phyloP scores from a whole-genome alignment of 495 filamentous ascomycete species.

The Pyrenula aspistea region DNA sequence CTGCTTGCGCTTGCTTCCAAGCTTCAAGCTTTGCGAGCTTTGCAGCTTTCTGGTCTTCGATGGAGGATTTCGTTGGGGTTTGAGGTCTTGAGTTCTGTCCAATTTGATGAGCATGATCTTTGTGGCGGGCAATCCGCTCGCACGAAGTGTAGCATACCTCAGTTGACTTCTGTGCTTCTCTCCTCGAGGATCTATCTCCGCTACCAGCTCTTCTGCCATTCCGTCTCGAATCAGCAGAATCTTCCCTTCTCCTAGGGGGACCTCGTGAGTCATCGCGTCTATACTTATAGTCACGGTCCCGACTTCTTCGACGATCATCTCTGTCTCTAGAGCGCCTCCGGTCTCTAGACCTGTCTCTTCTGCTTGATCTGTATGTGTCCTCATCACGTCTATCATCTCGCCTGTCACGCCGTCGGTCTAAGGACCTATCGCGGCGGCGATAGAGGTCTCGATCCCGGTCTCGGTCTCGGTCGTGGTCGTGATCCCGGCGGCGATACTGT shows the following conservation, averaged over 20 bases:
- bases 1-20: slow-evolving; percentile 82
- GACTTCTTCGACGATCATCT: slow-evolving; percentile 49
- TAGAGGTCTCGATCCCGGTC: slow-evolving; percentile 47
- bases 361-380: slow-evolving; percentile 47
- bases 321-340: slow-evolving; percentile 46
- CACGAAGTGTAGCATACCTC: slow-evolving; percentile 33
- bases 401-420: slow-evolving; percentile 53
- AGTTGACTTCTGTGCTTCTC: slow-evolving; percentile 27
- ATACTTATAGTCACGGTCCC: slow-evolving; percentile 60
- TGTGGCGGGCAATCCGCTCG: slow-evolving; percentile 6
- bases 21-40: slow-evolving; percentile 74
- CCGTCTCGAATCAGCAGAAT: slow-evolving; percentile 62
- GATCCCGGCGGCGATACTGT: not conserved
- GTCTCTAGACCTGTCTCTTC: slow-evolving; percentile 56
- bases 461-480: slow-evolving; percentile 32
- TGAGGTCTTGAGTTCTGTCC: slow-evolving; percentile 25
- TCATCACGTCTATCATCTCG: slow-evolving; percentile 57
- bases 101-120: slow-evolving; percentile 1
- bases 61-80: slow-evolving; percentile 51
- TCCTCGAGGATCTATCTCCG: slow-evolving; percentile 37
- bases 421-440: slow-evolving; percentile 60
- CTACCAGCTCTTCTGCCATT: slow-evolving; percentile 58
- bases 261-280: slow-evolving; percentile 77
- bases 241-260: slow-evolving; percentile 58
- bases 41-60: slow-evolving; percentile 78